phyloP scores from a whole-genome alignment of 2,329 filamentous ascomycete genomes.

The Phialemoniopsis sp. region DNA sequence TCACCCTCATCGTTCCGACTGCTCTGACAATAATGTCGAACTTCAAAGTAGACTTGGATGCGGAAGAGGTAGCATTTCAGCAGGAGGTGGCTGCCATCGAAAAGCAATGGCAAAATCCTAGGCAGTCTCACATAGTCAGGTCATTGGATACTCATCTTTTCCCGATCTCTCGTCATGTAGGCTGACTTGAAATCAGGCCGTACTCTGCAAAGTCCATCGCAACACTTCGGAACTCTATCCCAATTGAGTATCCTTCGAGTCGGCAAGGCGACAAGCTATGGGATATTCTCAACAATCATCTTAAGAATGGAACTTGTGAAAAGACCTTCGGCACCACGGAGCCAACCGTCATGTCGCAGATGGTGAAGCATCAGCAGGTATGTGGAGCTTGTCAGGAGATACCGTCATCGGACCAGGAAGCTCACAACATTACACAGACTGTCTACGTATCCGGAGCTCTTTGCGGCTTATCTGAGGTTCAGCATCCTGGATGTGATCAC shows the following conservation, averaged over 20 bases:
- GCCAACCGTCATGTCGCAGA: slow-evolving; percentile 25
- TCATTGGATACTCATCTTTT: too few relatives aligned
- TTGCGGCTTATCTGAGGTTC: slow-evolving; percentile 29
- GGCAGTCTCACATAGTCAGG: slow-evolving; percentile 20
- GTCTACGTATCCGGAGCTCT: slow-evolving; percentile 35
- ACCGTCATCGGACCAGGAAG: too few relatives aligned
- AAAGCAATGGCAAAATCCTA: slow-evolving; percentile 22
- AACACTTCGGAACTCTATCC: slow-evolving; percentile 21
- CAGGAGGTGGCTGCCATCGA: slow-evolving; percentile 24
- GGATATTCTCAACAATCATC: slow-evolving; percentile 25
- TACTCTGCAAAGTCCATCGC: slow-evolving; percentile 26
- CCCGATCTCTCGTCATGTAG: too few relatives aligned
- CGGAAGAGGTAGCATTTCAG: slow-evolving; percentile 24
- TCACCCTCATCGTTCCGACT: too few relatives aligned
- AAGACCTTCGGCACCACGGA: slow-evolving; percentile 32
- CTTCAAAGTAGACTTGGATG: slow-evolving; percentile 12
- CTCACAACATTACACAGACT: too few relatives aligned
- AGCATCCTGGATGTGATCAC: slow-evolving; percentile 31
- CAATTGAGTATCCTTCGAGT: slow-evolving; percentile 20
- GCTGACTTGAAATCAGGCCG: too few relatives aligned
- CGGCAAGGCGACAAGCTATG: slow-evolving; percentile 29
- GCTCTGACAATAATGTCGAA: too few relatives aligned
- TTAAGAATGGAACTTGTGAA: slow-evolving; percentile 24
- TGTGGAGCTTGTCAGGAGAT: too few relatives aligned
- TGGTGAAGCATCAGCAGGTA: slow-evolving; percentile 29